Evolutionary conservation across 2,329 filamentous ascomycete genomes (phyloP).

Genomic region (Phyllosticta citrichinensis): DNA sequence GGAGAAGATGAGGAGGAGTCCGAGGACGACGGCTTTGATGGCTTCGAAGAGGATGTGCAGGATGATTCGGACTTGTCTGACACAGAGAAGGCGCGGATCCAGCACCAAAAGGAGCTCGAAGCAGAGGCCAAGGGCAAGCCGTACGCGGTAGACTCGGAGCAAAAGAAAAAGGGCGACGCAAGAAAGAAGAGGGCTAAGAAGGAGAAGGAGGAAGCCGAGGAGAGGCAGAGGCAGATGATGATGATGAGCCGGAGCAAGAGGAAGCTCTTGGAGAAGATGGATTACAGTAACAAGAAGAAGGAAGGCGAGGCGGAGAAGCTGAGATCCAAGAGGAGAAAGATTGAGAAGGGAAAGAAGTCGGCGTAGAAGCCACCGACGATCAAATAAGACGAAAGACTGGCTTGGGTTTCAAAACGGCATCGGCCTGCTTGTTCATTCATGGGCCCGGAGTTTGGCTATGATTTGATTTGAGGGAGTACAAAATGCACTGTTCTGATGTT

Average conservation of each 20-base stretch:
- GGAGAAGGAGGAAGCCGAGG: conserved; percentile 62
- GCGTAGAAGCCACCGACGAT: not conserved
- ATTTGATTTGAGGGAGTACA: too few relatives aligned
- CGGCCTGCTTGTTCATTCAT: too few relatives aligned
- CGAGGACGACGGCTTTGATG: conserved; percentile 23
- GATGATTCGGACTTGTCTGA: conserved; percentile 42
- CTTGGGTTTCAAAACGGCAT: too few relatives aligned
- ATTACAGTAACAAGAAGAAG: conserved; percentile 88
- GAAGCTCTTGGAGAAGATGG: conserved; percentile 95
- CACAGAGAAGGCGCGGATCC: conserved; percentile 49
- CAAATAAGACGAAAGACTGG: too few relatives aligned
- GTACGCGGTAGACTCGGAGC: conserved; percentile 30
- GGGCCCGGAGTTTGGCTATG: too few relatives aligned
- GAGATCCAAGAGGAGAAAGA: conserved; percentile 77
- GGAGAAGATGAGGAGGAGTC: conserved; percentile 40
- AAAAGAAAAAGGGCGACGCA: conserved; percentile 55
- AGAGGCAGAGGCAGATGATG: conserved; percentile 86
- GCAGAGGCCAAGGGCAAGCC: conserved; percentile 70
- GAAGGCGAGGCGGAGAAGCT: conserved; percentile 82
- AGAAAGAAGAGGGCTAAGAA: conserved; percentile 57
- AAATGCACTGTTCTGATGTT: too few relatives aligned
- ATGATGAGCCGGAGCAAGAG: conserved; percentile 98
- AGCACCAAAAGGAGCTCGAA: conserved; percentile 83
- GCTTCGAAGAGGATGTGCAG: conserved; percentile 40
- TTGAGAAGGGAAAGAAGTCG: conserved; percentile 49